Evolutionary conservation across 257 asterid genomes (phyloP).

Genomic region (Vinca minor): DNA sequence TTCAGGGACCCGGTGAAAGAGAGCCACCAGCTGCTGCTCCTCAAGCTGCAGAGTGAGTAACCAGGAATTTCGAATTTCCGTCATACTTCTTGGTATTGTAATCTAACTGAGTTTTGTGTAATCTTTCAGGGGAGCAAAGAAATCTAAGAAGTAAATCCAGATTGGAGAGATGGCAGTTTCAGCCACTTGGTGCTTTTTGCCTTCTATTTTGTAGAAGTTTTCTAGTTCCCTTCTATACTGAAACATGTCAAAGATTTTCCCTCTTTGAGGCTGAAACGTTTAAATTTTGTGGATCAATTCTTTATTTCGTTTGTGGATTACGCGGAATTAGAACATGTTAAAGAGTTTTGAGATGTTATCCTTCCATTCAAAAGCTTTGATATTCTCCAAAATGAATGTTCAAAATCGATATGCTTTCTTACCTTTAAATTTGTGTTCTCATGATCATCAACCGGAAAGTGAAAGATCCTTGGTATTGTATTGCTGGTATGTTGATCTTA

Average conservation of each 20-base stretch:
- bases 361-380: too few species aligned
- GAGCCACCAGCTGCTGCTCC: conserved; percentile 4
- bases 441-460: too few species aligned
- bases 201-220: not conserved
- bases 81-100: not conserved
- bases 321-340: too few species aligned
- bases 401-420: too few species aligned
- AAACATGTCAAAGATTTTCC: not conserved
- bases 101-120: not conserved
- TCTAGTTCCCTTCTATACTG: not conserved
- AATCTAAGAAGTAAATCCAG: conserved; percentile 12
- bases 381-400: too few species aligned
- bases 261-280: not conserved
- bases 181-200: not conserved
- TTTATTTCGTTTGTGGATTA: not conserved
- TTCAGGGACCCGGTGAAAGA: conserved; percentile 10
- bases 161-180: not conserved
- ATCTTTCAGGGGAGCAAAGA: conserved; percentile 13
- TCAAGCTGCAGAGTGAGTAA: conserved; percentile 10
- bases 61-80: not conserved
- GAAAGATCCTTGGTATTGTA: too few species aligned
- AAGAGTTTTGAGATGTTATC: too few species aligned
- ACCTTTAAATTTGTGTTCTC: too few species aligned
- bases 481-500: too few species aligned
- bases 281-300: not conserved